These are phyloP conservation scores for Gaeumannomyces sp. DNA, from an alignment of 2,329 filamentous ascomycete species.

Conservation along the genomic window DNA sequence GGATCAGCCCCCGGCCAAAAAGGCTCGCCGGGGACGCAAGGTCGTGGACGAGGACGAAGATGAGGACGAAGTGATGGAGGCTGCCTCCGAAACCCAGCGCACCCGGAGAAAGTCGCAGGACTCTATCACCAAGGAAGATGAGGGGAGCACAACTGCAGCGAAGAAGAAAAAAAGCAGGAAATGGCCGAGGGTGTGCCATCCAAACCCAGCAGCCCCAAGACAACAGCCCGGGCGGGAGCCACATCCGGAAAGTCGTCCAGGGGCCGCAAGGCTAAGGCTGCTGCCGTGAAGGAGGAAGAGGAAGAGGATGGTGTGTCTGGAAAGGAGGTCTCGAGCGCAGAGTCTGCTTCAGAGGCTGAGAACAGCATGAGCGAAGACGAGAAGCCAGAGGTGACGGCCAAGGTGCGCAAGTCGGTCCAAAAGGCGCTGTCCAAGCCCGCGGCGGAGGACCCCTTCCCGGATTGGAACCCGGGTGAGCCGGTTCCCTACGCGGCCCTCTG, in stretches of 20 bases:
- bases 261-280: conserved; percentile 36
- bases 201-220: conserved; percentile 22
- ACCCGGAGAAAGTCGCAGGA: conserved; percentile 16
- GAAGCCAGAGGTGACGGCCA: conserved; percentile 65
- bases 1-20: conserved; percentile 55
- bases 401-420: conserved; percentile 76
- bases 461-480: conserved; percentile 84
- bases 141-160: conserved; percentile 13
- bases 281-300: conserved; percentile 36
- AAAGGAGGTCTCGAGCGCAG: conserved; percentile 35
- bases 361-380: conserved; percentile 47
- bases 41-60: conserved; percentile 50
- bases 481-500: conserved; percentile 94
- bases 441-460: conserved; percentile 78
- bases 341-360: conserved; percentile 45
- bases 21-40: conserved; percentile 40
- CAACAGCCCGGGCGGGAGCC: too few species aligned
- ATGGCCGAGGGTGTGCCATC: conserved; percentile 39
- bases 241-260: conserved; percentile 31
- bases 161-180: conserved; percentile 22
- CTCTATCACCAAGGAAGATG: conserved; percentile 16
- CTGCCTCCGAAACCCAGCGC: conserved; percentile 19
- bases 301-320: conserved; percentile 31
- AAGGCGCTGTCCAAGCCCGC: conserved; percentile 69
- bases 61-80: conserved; percentile 36